These are phyloP conservation scores for Moesziomyces globuligerus DNA, from an alignment of 1,284 basidiomycete species.

Conservation along the genomic window DNA sequence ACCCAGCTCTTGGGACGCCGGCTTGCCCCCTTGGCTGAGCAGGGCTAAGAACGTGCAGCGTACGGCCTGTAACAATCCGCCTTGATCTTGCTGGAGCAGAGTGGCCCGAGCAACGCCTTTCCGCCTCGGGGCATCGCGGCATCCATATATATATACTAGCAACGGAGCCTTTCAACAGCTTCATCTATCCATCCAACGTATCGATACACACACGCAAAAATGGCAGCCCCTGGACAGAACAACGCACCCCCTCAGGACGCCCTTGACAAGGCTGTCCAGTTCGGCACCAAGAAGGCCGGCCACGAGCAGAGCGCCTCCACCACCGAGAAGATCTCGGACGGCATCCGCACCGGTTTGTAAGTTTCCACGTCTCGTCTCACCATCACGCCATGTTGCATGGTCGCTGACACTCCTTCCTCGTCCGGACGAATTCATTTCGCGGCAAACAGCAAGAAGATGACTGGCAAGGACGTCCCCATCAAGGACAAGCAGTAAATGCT, in stretches of 20 bases:
- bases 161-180: background rate
- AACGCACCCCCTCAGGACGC: constrained; percentile 36
- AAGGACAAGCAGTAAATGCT: constrained; percentile 56
- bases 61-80: too few relatives aligned
- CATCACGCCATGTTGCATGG: background rate
- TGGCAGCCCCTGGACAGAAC: constrained; percentile 40
- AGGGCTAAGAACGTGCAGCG: too few relatives aligned
- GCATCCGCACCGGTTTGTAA: constrained; percentile 53
- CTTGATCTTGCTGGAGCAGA: too few relatives aligned
- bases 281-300: constrained; percentile 39
- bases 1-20: too few relatives aligned
- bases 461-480: constrained; percentile 59
- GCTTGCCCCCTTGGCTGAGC: too few relatives aligned
- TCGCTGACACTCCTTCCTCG: background rate
- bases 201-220: constrained; percentile 4
- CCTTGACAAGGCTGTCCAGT: constrained; percentile 55
- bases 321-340: constrained; percentile 59
- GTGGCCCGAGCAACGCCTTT: too few relatives aligned
- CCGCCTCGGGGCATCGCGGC: too few relatives aligned
- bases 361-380: background rate
- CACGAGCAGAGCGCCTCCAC: constrained; percentile 45
- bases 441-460: constrained; percentile 52
- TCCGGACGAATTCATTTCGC: background rate
- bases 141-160: background rate
- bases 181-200: background rate